Percentiles rank a stretch among this genome's conserved stretches.
Conservation (phyloP, 2,329 filamentous ascomycete species). For the Hymenotorrendiella dingleyae region DNA sequence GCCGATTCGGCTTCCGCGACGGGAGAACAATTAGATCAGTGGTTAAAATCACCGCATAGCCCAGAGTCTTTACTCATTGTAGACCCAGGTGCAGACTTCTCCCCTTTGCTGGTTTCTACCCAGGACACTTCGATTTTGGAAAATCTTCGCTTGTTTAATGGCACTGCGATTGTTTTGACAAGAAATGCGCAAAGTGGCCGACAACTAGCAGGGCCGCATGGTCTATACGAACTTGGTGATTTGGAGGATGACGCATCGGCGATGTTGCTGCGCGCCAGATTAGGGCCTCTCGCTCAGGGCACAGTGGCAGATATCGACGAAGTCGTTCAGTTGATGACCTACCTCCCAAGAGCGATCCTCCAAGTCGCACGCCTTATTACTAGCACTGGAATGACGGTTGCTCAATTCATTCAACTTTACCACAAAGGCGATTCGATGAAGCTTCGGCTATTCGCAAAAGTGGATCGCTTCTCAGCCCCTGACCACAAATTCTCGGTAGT, state of each 20-base stretch:
- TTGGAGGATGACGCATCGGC: conserved; percentile 18
- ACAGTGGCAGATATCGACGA: conserved; percentile 16
- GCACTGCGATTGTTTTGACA: conserved; percentile 18
- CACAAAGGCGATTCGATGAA: conserved; percentile 18
- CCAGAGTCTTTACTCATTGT: conserved; percentile 16
- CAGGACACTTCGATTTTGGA: conserved; percentile 12
- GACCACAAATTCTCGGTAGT: conserved; percentile 16
- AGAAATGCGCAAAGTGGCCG: conserved; percentile 18
- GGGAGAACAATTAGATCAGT: conserved; percentile 14
- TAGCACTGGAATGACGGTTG: conserved; percentile 19
- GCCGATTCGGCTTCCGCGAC: conserved; percentile 1
- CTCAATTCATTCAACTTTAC: conserved; percentile 22
- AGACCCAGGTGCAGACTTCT: conserved; percentile 17
- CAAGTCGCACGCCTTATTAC: conserved; percentile 22
- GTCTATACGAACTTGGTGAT: conserved; percentile 17
- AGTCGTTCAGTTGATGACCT: conserved; percentile 14
- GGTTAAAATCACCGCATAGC: conserved; percentile 8
- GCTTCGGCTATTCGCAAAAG: conserved; percentile 18
- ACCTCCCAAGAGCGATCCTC: conserved; percentile 19
- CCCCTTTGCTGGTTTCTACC: conserved; percentile 7
- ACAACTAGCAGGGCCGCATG: conserved; percentile 15
- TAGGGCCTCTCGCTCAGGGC: conserved; percentile 9
- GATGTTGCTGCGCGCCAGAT: conserved; percentile 13
- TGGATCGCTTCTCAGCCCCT: conserved; percentile 16
- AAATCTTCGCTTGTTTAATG: conserved; percentile 15